Conservation (phyloP, 441 rosid species). For the Theobroma grandiflorum region DNA sequence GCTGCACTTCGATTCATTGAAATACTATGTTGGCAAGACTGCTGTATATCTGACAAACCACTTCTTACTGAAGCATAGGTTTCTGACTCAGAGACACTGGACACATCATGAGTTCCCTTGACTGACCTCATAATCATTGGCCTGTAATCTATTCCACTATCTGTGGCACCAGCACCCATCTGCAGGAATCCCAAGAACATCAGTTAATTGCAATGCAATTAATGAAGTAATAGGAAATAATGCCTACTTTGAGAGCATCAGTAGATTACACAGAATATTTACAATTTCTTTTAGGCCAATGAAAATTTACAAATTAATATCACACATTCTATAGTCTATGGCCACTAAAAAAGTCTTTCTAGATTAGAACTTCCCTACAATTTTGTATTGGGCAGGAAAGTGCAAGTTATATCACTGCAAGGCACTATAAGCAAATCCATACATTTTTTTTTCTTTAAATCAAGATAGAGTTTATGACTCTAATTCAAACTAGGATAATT, state of each 20-base stretch:
- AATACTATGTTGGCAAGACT: constrained; percentile 26
- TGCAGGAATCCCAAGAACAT: constrained; percentile 34
- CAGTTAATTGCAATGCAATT: constrained; percentile 10
- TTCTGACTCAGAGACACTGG: constrained; percentile 47
- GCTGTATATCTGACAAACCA: constrained; percentile 47
- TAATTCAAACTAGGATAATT: neutral
- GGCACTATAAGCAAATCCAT: neutral
- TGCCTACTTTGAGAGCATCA: neutral
- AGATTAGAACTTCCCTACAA: constrained; percentile 1
- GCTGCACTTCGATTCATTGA: constrained; percentile 46
- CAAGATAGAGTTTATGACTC: constrained; percentile 3
- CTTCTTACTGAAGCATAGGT: constrained; percentile 46
- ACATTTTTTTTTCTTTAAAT: neutral
- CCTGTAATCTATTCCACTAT: constrained; percentile 32
- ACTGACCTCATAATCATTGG: constrained; percentile 37
- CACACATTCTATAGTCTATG: neutral
- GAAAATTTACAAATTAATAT: neutral
- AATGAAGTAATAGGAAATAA: neutral
- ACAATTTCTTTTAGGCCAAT: too few species aligned
- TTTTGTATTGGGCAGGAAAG: neutral
- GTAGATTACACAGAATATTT: neutral
- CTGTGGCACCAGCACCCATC: constrained; percentile 45
- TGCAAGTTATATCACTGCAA: neutral
- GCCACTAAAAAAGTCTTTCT: neutral
- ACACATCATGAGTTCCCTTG: constrained; percentile 39